Base-by-base conservation (phyloP, 345 rosid genomes). In the Populus pruinosa region DNA sequence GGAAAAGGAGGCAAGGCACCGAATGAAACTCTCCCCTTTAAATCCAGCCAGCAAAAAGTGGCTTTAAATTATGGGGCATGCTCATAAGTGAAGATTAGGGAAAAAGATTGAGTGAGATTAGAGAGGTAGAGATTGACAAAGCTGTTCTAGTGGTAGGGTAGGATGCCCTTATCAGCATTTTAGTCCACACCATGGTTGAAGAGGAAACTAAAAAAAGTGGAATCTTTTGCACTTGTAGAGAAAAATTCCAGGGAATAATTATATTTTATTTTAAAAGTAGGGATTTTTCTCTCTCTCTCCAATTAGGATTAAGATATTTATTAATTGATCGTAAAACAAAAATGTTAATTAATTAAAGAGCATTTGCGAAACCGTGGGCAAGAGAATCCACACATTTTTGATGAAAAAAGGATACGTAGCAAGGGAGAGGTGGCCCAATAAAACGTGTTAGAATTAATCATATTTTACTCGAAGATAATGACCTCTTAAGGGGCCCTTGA, bases 31-130 rank as follows among this genome's bases (percentile, higher is more conserved):
- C 53, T 79, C 84, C 50, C 76, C 74, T 77, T 53, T 72, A 65
- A 77, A 77, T 7, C 61, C 29, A 69, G 66, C n/a, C 27, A 72
- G 50, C 21, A 43, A 61, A 83, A 82, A 82, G 86, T 83, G 80
- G 82, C 88, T 85, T 86, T 81, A 78, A 79, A 81, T 85, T 83
- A 77, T 82, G 87, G 55, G 25, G 85, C 91, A 84, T 73, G 70
- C 72, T 74, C 69, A 33, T 74, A 87, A 88, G 83, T 71, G 79
- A 84, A 69, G 87, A 87, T 90, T 86, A 85, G 82, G 67, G 69
- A 49, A 73, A 86, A 88, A 83, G 84, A 85, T 88, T 87, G 70
- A 76, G 44, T 70, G 55, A 66, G 83, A 82, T 77, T 53, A 82
- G 76, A 74, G 79, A 47, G 72, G 67, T 29, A 18, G 50, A 70